Evolutionary conservation across 2,329 filamentous ascomycete genomes (phyloP), one percentile per base, ranked within the genome.

Genomic region (Pyrenochaeta sp.): DNA sequence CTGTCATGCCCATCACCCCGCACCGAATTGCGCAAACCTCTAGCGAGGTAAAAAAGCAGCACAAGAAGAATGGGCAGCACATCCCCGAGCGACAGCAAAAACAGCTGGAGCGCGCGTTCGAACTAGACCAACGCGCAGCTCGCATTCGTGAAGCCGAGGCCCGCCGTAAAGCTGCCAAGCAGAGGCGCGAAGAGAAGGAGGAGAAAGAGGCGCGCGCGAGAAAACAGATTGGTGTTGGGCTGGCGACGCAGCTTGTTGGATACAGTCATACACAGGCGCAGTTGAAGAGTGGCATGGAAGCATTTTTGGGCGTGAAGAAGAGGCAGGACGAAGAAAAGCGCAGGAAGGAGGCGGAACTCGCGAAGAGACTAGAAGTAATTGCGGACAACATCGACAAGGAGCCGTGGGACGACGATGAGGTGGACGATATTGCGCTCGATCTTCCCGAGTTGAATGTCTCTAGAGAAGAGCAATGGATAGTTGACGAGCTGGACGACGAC

Each of bases 221-320:
- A 37, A 63, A 66, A 30, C 66, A 69, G 39, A 54, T 69, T 22
- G 77, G 77, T 1, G 59, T 78, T 2, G 72, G 77, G 2, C 47
- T 77, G 22, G 77, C 77, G 7, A 79, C 77, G 5, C 77, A 79
- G 56, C 45, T 78, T 28, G 67, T 72, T 49, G 77, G 77, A n/a
- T 79, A 72, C 47, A 77, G 67, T 47, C 74, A 73, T 32, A 77
- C 73, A 0, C 77, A 79, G 60, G 72, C 69, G 39, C 62, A 68
- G 53, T 50, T 78, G 59, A 79, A 79, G 61, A 71, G 54, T 28
- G 74, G 72, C 22, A 78, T 79, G 77, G 75, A 78, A 54, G 64
- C 71, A 0, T 77, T 77, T 44, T 24, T 77, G 34, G 73, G 74
- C 0, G 51, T 73, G 12, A 66, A 56, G 28, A 73, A 71, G 56